Base-by-base conservation (phyloP, 2,329 filamentous ascomycete species). In the Elsinoe ampelina region DNA sequence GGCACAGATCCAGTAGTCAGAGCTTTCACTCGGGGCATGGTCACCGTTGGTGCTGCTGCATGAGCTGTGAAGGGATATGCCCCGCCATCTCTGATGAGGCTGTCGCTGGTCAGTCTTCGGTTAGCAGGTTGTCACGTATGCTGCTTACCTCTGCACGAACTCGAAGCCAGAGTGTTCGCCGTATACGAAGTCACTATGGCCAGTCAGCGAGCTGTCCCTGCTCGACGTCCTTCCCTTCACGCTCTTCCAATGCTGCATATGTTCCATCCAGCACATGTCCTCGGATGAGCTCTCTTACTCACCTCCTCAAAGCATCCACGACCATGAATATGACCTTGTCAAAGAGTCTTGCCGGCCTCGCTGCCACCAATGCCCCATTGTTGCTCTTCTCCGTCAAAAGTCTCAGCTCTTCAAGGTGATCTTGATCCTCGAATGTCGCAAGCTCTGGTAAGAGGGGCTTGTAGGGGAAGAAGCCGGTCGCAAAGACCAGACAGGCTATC, bases 1-100 rank as follows among this genome's bases (percentile, higher is more conserved):
- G 93, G 93, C n/a, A 95, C 93, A 1, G 92, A 96, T 60, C 93
- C 93, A 1, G 93, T 97, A 0, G 93, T 98, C 61, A 98, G 90
- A 50, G 93, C 90, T 74, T 98, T 98, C 65, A 98, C 84, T 60
- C 92, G 85, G 41, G 93, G 93, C 93, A 98, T 97, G 15, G 93
- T 98, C 60, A 98, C 92, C 6, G 93, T 98, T 1, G 93, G 93
- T 54, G 95, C 90, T n/a, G 89, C 87, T 15, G 93, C 93, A 78
- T 95, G 87, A 34, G 92, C 92, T 32, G 93, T 98, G 69, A 95
- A 98, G 2, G 93, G 93, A 36, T 97, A 77, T 5, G 93, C 95
- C 58, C 80, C 80, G 58, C 92, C 92, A 71, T 84, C 78, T 66
- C 85, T 82, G 67, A 97, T 95, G 62, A 97, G 78, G 64, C 89